A percentile compares a stretch with the other conserved stretches of the same genome.
These are phyloP conservation scores for Boletus vermiculosoides DNA, from an alignment of 768 basidiomycete genomes.

Conservation along the genomic window DNA sequence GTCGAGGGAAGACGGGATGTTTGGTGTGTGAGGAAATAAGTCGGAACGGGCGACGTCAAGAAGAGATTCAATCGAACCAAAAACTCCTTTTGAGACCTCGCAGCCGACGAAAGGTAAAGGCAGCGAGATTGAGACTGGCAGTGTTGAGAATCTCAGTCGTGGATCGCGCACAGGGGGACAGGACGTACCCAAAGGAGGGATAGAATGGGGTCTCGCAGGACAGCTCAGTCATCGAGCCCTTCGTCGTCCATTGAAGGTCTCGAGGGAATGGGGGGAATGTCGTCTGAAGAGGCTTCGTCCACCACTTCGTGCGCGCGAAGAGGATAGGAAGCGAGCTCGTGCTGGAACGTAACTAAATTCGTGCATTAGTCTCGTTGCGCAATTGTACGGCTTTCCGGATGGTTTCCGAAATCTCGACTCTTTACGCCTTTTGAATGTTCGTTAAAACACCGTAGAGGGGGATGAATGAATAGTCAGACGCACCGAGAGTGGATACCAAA, in stretches of 20 bases:
- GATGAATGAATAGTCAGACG: not conserved
- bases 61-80: not conserved
- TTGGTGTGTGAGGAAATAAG: not conserved
- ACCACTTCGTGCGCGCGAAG: no score
- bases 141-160: not conserved
- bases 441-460: not conserved
- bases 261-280: no score
- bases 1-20: not conserved
- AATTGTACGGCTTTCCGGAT: not conserved
- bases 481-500: not conserved
- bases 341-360: not conserved
- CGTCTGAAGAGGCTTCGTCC: not conserved
- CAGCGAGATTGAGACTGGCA: not conserved
- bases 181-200: not conserved
- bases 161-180: not conserved
- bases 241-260: not conserved
- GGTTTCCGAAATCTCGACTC: not conserved
- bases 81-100: not conserved
- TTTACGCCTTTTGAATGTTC: not conserved
- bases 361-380: not conserved
- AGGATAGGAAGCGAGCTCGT: no score
- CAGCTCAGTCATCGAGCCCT: not conserved
- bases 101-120: slow-evolving; percentile 7
- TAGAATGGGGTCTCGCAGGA: not conserved
- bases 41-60: not conserved